Conservation (phyloP, 2,329 filamentous ascomycete genomes). For the Elsinoe perseae region DNA sequence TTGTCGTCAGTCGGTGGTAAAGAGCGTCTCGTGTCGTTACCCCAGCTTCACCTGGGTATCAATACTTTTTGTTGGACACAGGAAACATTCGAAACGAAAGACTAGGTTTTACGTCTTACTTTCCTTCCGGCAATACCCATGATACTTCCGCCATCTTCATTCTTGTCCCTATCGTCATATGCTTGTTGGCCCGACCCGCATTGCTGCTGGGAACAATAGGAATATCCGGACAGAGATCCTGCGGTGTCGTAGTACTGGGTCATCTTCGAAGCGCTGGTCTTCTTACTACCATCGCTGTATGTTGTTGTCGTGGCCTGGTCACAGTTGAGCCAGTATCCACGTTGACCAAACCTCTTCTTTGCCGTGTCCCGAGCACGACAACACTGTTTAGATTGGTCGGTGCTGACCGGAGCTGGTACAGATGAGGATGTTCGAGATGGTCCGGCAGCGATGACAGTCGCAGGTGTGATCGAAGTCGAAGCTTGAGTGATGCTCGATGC, state of each 20-base stretch:
- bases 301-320: neutral
- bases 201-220: neutral
- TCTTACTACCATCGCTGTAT: conserved; percentile 6
- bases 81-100: neutral
- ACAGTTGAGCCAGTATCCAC: conserved; percentile 1
- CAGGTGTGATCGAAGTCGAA: neutral
- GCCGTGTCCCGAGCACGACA: neutral
- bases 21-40: neutral
- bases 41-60: neutral
- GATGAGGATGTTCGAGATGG: neutral
- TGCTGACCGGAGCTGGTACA: neutral
- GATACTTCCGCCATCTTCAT: neutral
- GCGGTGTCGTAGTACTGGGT: neutral
- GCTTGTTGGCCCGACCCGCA: neutral
- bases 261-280: neutral
- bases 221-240: neutral
- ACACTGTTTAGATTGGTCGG: neutral
- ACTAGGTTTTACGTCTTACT: neutral
- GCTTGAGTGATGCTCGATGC: neutral
- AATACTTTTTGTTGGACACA: conserved; percentile 2
- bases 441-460: neutral
- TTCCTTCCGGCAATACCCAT: neutral
- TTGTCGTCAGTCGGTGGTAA: conserved; percentile 8
- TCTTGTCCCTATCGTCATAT: conserved; percentile 3
- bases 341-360: neutral